These are phyloP conservation scores for Xylaria sp. DNA, from an alignment of 495 filamentous ascomycete species.

Conservation along the genomic window DNA sequence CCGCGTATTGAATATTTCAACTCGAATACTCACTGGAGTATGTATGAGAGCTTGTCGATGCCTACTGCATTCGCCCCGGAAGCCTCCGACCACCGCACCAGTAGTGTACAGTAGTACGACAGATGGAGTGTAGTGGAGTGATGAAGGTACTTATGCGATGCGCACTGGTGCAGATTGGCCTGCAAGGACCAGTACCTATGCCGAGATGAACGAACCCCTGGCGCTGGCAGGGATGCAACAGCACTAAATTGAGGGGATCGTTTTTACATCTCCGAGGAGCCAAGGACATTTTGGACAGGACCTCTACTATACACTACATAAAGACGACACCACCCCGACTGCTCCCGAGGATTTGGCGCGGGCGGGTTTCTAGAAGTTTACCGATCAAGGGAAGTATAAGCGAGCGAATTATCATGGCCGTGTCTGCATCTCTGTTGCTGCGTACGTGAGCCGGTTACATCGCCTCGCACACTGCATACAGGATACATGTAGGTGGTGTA, in stretches of 20 bases:
- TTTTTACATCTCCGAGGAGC: constrained; percentile 24
- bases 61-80: not conserved
- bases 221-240: not conserved
- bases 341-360: constrained; percentile 7
- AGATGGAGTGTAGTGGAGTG: constrained; percentile 1
- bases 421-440: constrained; percentile 6
- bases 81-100: not conserved
- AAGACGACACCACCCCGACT: not conserved
- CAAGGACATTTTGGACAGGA: not conserved
- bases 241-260: not conserved
- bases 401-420: not conserved
- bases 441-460: constrained; percentile 12
- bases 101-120: not conserved
- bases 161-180: constrained; percentile 1
- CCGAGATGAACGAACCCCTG: constrained; percentile 14
- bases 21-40: not conserved
- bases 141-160: not conserved
- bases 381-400: constrained; percentile 23
- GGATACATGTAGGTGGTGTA: not conserved
- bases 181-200: constrained; percentile 6
- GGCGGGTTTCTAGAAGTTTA: constrained; percentile 20
- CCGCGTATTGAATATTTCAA: not conserved
- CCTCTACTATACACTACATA: no score
- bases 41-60: not conserved
- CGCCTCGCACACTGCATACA: not conserved